Conservation (phyloP, 1,284 basidiomycete species). For the Apiotrichum mycotoxinovorans region DNA sequence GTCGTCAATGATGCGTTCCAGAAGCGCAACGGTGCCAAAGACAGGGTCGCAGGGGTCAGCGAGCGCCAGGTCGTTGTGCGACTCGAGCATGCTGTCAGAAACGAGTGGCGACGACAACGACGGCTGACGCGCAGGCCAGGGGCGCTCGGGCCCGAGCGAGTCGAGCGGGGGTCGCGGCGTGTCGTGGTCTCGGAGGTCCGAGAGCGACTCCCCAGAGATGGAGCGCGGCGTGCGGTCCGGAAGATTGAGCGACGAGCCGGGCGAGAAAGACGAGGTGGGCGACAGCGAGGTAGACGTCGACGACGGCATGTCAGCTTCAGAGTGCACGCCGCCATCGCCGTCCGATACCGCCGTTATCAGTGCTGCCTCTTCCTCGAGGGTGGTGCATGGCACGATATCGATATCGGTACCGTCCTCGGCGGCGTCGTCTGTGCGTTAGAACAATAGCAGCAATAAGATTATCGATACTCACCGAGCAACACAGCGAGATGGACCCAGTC, state of each 20-base stretch:
- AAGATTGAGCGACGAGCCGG: not conserved
- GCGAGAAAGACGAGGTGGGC: not conserved
- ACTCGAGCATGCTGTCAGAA: not conserved
- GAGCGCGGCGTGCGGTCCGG: not conserved
- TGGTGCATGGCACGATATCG: constrained; percentile 12
- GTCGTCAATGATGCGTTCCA: constrained; percentile 13
- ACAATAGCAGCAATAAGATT: not conserved
- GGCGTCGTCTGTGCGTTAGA: constrained; percentile 9
- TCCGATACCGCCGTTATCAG: not conserved
- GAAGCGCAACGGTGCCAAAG: constrained; percentile 1
- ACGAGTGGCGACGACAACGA: too few species aligned
- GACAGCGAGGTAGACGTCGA: not conserved
- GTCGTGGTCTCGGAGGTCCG: not conserved
- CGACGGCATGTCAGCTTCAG: not conserved
- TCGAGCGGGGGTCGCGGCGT: not conserved
- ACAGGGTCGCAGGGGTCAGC: constrained; percentile 3
- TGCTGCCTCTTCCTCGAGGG: constrained; percentile 9
- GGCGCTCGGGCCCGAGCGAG: not conserved
- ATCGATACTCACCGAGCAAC: constrained; percentile 14
- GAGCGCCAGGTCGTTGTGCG: not conserved
- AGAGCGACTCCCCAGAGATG: not conserved
- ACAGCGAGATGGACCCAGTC: constrained; percentile 34
- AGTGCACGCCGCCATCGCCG: not conserved
- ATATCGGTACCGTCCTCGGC: constrained; percentile 1
- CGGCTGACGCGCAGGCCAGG: not conserved